phyloP scores from a whole-genome alignment of 1,284 basidiomycete species.

The Trametes polyzona region DNA sequence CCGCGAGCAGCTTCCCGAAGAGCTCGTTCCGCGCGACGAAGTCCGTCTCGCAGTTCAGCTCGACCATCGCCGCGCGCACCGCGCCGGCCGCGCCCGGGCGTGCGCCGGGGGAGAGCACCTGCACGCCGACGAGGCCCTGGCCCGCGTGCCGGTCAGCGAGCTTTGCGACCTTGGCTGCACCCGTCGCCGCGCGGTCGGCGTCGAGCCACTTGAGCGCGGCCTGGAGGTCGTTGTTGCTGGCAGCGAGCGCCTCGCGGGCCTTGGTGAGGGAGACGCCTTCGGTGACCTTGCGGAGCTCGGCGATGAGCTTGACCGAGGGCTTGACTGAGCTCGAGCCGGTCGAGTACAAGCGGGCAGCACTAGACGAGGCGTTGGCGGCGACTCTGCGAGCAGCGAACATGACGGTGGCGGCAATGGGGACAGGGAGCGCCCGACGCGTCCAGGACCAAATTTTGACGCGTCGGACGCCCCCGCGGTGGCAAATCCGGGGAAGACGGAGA shows the following conservation, averaged over 20 bases:
- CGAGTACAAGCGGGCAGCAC: constrained; percentile 41
- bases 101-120: constrained; percentile 66
- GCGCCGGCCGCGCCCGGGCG: constrained; percentile 43
- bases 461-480: neutral
- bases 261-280: constrained; percentile 80
- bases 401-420: neutral
- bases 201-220: constrained; percentile 83
- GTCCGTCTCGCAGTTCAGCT: constrained; percentile 97
- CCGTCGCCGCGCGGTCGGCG: constrained; percentile 70
- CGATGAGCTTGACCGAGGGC: constrained; percentile 76
- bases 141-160: constrained; percentile 73
- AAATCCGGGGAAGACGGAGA: too few relatives aligned
- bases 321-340: constrained; percentile 42
- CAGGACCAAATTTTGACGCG: constrained; percentile 15
- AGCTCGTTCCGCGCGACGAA: constrained; percentile 91
- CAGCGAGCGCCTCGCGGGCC: constrained; percentile 85
- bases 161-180: constrained; percentile 85
- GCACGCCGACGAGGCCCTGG: constrained; percentile 82
- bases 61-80: constrained; percentile 84
- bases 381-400: constrained; percentile 26
- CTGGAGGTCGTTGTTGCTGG: constrained; percentile 75
- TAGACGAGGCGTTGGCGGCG: constrained; percentile 3
- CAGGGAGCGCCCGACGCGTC: constrained; percentile 7
- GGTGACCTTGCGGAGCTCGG: constrained; percentile 81
- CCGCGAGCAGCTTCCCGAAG: constrained; percentile 77